A percentile compares a stretch with the other conserved stretches of the same genome.
Evolutionary conservation across 164 flowering plant species (phyloP).

Genomic region (Chimonanthus praecox): DNA sequence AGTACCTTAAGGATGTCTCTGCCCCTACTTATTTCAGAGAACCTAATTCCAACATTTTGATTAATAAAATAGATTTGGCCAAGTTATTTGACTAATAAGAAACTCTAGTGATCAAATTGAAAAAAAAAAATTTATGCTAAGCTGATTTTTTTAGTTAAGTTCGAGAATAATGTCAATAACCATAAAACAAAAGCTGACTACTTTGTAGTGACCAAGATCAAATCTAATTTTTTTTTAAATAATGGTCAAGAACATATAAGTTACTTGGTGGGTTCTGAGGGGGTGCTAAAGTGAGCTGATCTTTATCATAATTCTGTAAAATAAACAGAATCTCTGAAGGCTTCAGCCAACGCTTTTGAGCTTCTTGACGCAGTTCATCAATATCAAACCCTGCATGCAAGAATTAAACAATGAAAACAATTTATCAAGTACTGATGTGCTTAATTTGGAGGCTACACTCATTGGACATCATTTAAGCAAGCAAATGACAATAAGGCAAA

Average conservation of each 20-base stretch:
- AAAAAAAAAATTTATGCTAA: too few relatives aligned
- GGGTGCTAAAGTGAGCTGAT: slow-evolving; percentile 40
- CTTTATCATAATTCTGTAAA: slow-evolving; percentile 54
- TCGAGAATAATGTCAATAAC: too few relatives aligned
- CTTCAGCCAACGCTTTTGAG: slow-evolving; percentile 73
- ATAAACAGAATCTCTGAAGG: slow-evolving; percentile 71
- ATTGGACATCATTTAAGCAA: background rate
- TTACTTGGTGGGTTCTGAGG: slow-evolving; percentile 64
- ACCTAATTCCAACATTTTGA: too few relatives aligned
- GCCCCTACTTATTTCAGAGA: too few relatives aligned
- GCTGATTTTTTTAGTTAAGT: too few relatives aligned
- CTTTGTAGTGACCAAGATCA: too few relatives aligned
- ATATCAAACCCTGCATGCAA: slow-evolving; percentile 44
- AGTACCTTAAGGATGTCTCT: too few relatives aligned
- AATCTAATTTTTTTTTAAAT: too few relatives aligned
- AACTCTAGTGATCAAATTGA: too few relatives aligned
- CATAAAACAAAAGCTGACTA: too few relatives aligned
- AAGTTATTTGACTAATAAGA: too few relatives aligned
- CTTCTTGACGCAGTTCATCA: slow-evolving; percentile 46
- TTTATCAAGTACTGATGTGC: background rate
- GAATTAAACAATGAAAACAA: background rate
- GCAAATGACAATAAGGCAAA: background rate
- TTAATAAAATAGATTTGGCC: too few relatives aligned
- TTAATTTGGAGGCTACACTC: background rate
- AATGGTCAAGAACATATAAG: background rate